Evolutionary conservation across 2,329 filamentous ascomycete genomes (phyloP).

Genomic region (Penicillium sp.): DNA sequence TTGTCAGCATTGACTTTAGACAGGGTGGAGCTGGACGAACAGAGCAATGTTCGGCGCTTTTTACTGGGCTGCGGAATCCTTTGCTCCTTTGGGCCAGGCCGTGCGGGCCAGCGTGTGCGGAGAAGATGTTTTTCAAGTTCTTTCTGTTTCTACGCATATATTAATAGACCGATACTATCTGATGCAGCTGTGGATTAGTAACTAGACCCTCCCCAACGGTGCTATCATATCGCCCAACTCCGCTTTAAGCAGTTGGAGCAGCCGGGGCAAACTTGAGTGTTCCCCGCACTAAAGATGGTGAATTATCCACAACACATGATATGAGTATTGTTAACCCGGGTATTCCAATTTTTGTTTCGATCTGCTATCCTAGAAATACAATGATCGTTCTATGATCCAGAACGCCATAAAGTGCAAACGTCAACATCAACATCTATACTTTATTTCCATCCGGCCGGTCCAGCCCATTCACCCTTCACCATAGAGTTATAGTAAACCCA

Average conservation of each 20-base stretch:
- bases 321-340: background rate
- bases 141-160: slow-evolving; percentile 12
- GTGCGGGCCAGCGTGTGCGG: no score
- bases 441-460: slow-evolving; percentile 58
- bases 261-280: no score
- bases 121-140: slow-evolving; percentile 9
- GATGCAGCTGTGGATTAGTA: background rate
- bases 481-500: slow-evolving; percentile 67
- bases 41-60: background rate
- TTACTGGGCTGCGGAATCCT: slow-evolving; percentile 1
- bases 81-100: slow-evolving; percentile 11
- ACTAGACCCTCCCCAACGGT: no score
- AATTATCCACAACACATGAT: no score
- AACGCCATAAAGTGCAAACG: slow-evolving; percentile 4
- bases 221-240: no score
- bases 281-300: no score
- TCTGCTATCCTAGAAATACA: background rate
- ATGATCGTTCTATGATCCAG: background rate
- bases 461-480: slow-evolving; percentile 67
- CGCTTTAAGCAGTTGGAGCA: no score
- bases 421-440: background rate
- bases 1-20: background rate
- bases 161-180: slow-evolving; percentile 12
- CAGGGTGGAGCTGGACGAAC: background rate
- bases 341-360: background rate